Percentiles rank a stretch among this genome's conserved stretches.
phyloP scores from a whole-genome alignment of 2,329 filamentous ascomycete genomes.

The Onygena corvina region DNA sequence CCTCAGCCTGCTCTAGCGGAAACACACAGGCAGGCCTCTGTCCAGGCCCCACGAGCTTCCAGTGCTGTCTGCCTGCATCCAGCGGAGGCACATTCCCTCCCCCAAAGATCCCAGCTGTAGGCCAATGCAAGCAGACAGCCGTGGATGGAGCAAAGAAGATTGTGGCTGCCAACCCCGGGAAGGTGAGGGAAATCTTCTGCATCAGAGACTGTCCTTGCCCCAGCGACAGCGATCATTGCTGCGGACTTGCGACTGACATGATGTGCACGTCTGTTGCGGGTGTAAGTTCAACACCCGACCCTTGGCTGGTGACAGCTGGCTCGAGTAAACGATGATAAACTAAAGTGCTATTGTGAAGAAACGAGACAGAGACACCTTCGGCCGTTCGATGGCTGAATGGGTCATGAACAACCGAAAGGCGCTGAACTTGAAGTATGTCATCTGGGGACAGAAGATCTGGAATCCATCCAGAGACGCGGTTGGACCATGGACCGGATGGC shows the following conservation, averaged over 20 bases:
- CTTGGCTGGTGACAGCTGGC: slow-evolving; percentile 15
- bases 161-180: background rate
- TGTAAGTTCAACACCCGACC: slow-evolving; percentile 19
- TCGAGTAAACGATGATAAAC: slow-evolving; percentile 17
- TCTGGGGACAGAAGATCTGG: slow-evolving; percentile 43
- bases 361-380: slow-evolving; percentile 25
- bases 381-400: slow-evolving; percentile 39
- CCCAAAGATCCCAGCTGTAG: slow-evolving; percentile 5
- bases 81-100: slow-evolving; percentile 3
- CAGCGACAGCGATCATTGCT: slow-evolving; percentile 8
- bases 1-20: background rate
- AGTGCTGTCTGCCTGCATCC: background rate
- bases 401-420: slow-evolving; percentile 35
- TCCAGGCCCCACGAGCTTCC: background rate
- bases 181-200: slow-evolving; percentile 7
- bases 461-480: slow-evolving; percentile 26
- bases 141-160: slow-evolving; percentile 7
- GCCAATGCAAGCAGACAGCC: slow-evolving; percentile 6
- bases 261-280: slow-evolving; percentile 7
- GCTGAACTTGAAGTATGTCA: slow-evolving; percentile 39
- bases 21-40: slow-evolving; percentile 3
- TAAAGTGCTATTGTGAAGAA: slow-evolving; percentile 17
- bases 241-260: slow-evolving; percentile 8
- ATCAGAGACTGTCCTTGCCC: slow-evolving; percentile 8
- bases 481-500: slow-evolving; percentile 34